A percentile compares a stretch with the other conserved stretches of the same genome.
Conservation (phyloP, 768 basidiomycete genomes). For the Lactarius pseudohatsudake region DNA sequence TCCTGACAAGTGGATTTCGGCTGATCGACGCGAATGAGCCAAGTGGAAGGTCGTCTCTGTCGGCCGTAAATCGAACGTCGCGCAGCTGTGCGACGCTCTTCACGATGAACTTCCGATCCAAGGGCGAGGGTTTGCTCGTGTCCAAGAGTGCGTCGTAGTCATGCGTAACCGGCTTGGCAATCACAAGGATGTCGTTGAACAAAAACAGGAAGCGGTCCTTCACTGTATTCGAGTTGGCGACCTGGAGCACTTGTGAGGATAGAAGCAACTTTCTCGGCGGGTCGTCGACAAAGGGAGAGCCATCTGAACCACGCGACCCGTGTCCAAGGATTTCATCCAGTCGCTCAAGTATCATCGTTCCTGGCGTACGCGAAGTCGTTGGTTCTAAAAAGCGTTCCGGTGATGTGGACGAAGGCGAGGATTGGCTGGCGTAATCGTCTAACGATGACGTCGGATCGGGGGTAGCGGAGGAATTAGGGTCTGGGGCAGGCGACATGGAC, state of each 20-base stretch:
- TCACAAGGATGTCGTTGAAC: constrained; percentile 93
- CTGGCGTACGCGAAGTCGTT: constrained; percentile 41
- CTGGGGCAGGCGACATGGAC: constrained; percentile 41
- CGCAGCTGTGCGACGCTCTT: constrained; percentile 85
- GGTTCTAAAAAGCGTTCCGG: constrained; percentile 58
- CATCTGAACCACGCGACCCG: constrained; percentile 54
- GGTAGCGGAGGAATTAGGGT: constrained; percentile 61
- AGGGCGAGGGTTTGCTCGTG: constrained; percentile 50
- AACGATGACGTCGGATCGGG: constrained; percentile 78
- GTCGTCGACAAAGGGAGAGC: constrained; percentile 70
- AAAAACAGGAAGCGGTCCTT: constrained; percentile 96
- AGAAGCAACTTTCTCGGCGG: constrained; percentile 85
- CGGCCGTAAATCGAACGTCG: constrained; percentile 65
- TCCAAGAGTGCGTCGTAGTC: constrained; percentile 66
- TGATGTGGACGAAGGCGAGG: constrained; percentile 72
- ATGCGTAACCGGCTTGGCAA: constrained; percentile 84
- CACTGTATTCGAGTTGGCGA: constrained; percentile 89
- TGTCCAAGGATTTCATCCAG: constrained; percentile 70
- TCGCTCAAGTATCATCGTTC: constrained; percentile 59
- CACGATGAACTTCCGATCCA: constrained; percentile 79
- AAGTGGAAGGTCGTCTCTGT: constrained; percentile 63
- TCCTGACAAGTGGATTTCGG: constrained; percentile 63
- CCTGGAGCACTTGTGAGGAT: constrained; percentile 86
- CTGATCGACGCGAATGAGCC: constrained; percentile 37
- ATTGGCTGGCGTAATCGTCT: constrained; percentile 66